phyloP scores from a whole-genome alignment of 495 filamentous ascomycete species.

The Oidiodendron maius region DNA sequence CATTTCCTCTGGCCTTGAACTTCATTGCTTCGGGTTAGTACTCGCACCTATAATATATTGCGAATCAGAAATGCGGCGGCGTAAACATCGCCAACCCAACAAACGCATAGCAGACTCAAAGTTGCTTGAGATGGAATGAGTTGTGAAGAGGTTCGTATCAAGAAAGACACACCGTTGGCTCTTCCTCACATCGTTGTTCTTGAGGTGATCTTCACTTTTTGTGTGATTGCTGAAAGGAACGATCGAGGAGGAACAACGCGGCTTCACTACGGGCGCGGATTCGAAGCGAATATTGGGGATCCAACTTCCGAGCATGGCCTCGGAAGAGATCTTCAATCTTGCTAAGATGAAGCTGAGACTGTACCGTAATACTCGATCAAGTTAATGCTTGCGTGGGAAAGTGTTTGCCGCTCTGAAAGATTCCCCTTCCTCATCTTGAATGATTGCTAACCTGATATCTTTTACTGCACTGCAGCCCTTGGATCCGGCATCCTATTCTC shows the following conservation, averaged over 20 bases:
- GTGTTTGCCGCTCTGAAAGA: slow-evolving; percentile 65
- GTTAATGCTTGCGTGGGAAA: slow-evolving; percentile 94
- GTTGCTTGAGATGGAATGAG: slow-evolving; percentile 19
- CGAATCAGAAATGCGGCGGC: slow-evolving; percentile 29
- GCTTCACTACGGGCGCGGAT: slow-evolving; percentile 84
- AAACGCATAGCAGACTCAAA: slow-evolving; percentile 14
- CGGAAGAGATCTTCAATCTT: slow-evolving; percentile 19
- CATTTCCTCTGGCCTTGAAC: slow-evolving; percentile 68
- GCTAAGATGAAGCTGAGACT: slow-evolving; percentile 71
- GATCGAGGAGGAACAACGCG: slow-evolving; percentile 36
- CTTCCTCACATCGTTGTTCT: slow-evolving; percentile 18
- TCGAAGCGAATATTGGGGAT: slow-evolving; percentile 40
- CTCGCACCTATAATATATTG: slow-evolving; percentile 10
- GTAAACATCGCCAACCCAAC: slow-evolving; percentile 24
- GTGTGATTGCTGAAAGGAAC: background rate
- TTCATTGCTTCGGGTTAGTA: slow-evolving; percentile 84
- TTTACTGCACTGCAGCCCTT: slow-evolving; percentile 48
- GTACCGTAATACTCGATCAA: slow-evolving; percentile 91
- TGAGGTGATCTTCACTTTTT: background rate
- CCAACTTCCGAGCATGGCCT: slow-evolving; percentile 31
- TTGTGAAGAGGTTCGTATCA: slow-evolving; percentile 44
- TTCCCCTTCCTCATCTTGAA: slow-evolving; percentile 20
- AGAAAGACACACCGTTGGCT: slow-evolving; percentile 15
- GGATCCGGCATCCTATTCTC: slow-evolving; percentile 74
- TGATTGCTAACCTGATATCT: slow-evolving; percentile 18